phyloP scores from a whole-genome alignment of 768 basidiomycete species.

The Auriscalpium orientale region DNA sequence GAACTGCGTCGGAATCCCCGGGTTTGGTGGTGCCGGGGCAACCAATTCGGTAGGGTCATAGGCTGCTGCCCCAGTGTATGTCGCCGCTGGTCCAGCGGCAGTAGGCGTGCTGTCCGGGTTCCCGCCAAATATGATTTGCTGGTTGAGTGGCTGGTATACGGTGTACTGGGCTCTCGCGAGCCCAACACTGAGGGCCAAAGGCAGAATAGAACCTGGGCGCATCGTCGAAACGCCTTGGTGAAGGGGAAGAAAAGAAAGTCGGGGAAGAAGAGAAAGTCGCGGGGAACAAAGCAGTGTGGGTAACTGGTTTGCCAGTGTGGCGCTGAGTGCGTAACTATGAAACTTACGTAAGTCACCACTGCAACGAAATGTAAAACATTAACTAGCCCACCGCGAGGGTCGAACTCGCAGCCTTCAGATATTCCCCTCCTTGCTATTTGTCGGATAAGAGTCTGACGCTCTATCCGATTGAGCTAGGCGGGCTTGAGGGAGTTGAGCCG shows the following conservation, averaged over 20 bases:
- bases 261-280: no score
- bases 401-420: constrained; percentile 61
- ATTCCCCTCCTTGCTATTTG: no score
- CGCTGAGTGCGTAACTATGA: no score
- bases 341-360: no score
- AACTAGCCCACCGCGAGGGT: constrained; percentile 54
- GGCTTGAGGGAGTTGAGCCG: no score
- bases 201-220: constrained; percentile 2
- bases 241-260: no score
- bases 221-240: not conserved
- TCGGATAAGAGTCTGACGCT: constrained; percentile 53
- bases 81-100: constrained; percentile 29
- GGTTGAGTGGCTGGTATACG: constrained; percentile 10
- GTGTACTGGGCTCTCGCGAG: constrained; percentile 9
- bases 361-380: no score
- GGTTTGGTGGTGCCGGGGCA: constrained; percentile 43
- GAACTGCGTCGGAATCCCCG: constrained; percentile 36
- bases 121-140: constrained; percentile 14
- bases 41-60: constrained; percentile 45
- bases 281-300: no score
- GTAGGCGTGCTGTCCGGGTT: not conserved
- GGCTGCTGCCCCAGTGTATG: constrained; percentile 39
- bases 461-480: constrained; percentile 65
- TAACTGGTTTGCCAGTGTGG: no score
- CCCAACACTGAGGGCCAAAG: not conserved